A percentile compares a stretch with the other conserved stretches of the same genome.
phyloP scores from a whole-genome alignment of 1,284 basidiomycete species.

The Exobasidium cylindrosporum region DNA sequence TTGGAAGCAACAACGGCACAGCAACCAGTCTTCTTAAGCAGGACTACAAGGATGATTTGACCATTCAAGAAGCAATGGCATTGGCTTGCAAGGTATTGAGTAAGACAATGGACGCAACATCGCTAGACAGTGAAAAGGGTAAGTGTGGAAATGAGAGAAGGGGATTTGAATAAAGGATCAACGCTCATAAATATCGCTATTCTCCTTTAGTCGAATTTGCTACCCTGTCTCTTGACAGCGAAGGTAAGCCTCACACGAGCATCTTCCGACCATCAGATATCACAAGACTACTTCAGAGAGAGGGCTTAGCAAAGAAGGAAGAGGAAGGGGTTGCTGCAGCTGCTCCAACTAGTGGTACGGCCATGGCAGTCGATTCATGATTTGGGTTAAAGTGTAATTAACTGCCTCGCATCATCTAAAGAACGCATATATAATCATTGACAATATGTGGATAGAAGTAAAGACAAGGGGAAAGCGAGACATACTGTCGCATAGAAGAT shows the following conservation, averaged over 20 bases:
- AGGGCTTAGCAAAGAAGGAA: constrained; percentile 68
- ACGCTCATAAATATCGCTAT: constrained; percentile 2
- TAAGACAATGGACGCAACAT: constrained; percentile 99
- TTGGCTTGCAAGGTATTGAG: constrained; percentile 92
- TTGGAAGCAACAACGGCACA: constrained; percentile 93
- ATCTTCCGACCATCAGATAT: constrained; percentile 90
- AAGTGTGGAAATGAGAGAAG: constrained; percentile 10
- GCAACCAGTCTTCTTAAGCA: constrained; percentile 92
- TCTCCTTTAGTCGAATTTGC: constrained; percentile 80
- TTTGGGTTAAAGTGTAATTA: too few species aligned
- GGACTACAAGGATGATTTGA: constrained; percentile 94
- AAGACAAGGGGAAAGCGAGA: too few species aligned
- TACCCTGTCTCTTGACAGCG: constrained; percentile 74
- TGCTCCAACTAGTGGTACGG: neutral
- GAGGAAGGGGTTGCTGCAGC: constrained; percentile 11
- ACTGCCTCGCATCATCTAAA: too few species aligned
- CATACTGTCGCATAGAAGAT: too few species aligned
- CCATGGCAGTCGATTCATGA: constrained; percentile 13
- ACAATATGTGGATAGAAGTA: too few species aligned
- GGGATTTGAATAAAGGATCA: neutral
- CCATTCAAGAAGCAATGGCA: constrained; percentile 67
- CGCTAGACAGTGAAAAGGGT: constrained; percentile 64
- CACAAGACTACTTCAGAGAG: constrained; percentile 73
- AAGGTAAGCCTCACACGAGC: constrained; percentile 80
- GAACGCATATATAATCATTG: too few species aligned